Conservation (phyloP, 2,329 filamentous ascomycete species). For the Calycina marina region DNA sequence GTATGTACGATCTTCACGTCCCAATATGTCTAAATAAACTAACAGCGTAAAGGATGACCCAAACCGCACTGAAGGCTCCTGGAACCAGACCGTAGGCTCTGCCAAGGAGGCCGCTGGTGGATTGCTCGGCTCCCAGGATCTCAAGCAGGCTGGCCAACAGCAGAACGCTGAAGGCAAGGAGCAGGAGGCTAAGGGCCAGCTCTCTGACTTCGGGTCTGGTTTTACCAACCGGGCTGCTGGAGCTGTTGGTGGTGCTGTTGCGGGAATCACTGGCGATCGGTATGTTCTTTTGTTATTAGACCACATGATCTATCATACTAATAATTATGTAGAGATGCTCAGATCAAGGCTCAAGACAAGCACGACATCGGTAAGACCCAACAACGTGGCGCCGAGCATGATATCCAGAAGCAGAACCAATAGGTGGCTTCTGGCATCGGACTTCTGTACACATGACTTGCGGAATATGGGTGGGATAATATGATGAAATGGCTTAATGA, state of each 20-base stretch:
- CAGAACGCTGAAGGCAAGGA: conserved; percentile 72
- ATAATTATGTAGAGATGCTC: too few relatives aligned
- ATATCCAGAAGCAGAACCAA: conserved; percentile 50
- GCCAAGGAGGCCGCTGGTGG: conserved; percentile 72
- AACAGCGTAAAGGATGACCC: conserved; percentile 63
- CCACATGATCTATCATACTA: too few relatives aligned
- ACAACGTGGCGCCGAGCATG: conserved; percentile 70
- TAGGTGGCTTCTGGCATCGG: too few relatives aligned
- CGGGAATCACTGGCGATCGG: conserved; percentile 61
- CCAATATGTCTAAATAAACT: too few relatives aligned
- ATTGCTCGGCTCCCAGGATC: conserved; percentile 50
- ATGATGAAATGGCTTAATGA: too few relatives aligned
- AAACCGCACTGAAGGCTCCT: conserved; percentile 56
- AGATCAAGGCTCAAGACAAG: conserved; percentile 47
- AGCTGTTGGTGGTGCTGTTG: conserved; percentile 53
- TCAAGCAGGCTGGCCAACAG: conserved; percentile 59
- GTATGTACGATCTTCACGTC: too few relatives aligned
- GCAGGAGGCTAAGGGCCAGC: conserved; percentile 71
- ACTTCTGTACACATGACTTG: neutral
- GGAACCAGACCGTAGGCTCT: conserved; percentile 81
- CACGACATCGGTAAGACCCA: conserved; percentile 75
- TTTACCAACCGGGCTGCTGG: conserved; percentile 53
- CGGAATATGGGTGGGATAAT: neutral
- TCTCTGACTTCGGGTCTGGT: conserved; percentile 59
- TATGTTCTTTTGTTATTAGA: too few relatives aligned